phyloP scores from a whole-genome alignment of 2,329 filamentous ascomycete genomes.

The Coniella vitis region DNA sequence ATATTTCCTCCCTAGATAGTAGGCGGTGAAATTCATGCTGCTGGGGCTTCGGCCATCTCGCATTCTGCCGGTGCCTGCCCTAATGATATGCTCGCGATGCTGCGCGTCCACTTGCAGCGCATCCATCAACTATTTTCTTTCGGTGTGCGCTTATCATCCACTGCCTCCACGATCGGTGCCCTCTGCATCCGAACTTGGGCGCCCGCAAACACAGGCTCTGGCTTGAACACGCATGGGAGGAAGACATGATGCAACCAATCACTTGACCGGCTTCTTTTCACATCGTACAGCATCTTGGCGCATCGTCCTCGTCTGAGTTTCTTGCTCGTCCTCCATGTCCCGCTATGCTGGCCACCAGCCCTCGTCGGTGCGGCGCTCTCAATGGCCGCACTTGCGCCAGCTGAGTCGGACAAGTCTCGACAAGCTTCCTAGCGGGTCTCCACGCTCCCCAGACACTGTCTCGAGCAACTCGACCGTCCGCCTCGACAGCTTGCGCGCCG shows the following conservation, averaged over 20 bases:
- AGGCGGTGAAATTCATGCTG: too few species aligned
- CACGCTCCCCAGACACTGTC: slow-evolving; percentile 38
- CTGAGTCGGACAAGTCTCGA: slow-evolving; percentile 43
- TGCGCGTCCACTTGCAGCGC: too few species aligned
- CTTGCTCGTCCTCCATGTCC: slow-evolving; percentile 25
- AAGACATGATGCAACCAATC: slow-evolving; percentile 2
- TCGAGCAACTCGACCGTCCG: slow-evolving; percentile 45
- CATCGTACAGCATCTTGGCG: neutral
- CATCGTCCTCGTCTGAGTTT: neutral
- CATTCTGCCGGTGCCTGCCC: too few species aligned
- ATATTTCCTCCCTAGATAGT: too few species aligned
- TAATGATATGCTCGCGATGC: neutral
- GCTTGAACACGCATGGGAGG: neutral
- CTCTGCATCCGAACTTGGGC: too few species aligned
- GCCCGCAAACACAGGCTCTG: neutral
- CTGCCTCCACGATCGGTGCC: too few species aligned
- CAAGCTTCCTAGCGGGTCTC: slow-evolving; percentile 31
- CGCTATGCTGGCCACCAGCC: slow-evolving; percentile 34
- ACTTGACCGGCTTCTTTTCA: neutral
- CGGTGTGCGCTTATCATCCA: too few species aligned
- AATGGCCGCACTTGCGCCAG: slow-evolving; percentile 49
- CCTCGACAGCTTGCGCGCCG: slow-evolving; percentile 25
- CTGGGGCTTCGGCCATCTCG: too few species aligned
- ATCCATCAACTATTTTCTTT: too few species aligned
- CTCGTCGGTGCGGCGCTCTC: slow-evolving; percentile 38